Base-by-base conservation (phyloP, 371 early-diverging fungal genomes). In the Capillidium rhysosporum region DNA sequence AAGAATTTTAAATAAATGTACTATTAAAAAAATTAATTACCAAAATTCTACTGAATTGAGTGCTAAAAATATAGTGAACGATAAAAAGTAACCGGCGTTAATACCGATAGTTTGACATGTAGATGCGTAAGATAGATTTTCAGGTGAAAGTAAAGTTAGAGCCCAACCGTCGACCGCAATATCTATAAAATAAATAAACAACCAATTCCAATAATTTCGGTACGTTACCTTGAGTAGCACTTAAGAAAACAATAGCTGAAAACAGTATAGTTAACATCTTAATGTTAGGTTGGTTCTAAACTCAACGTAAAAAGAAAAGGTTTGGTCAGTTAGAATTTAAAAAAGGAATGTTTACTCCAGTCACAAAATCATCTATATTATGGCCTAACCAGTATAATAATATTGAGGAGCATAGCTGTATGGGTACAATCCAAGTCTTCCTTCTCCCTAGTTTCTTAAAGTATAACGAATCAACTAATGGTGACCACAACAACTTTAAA, bases 161-260 rank as follows among this genome's bases (percentile, higher is more conserved):
- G 96, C 96, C 96, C 96, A 95, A 5, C 84, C 97, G 61, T 95
- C 98, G 2, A 97, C 96, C 14, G 98, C 96, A 63, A 97, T 91
- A 61, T 96, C 95, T 71, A 38, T 7, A 9, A 38, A 9, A 51
- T n/a, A 46, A 18, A 8, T 18, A 18, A 46, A 46, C 18, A 21
- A 9, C 18, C 46, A 25, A 46, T 9, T 18, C 18, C 9, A 46
- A 9, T 10, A 25, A 21, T 18, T 21, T 18, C 7, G 7, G 9
- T 9, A 25, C 2, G 18, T 45, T 57, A 67, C 67, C 73, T 68
- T 97, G 98, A 0, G 98, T 97, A 0, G 98, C 98, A 56, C 88
- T 84, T 48, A 97, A 79, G 58, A 95, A 84, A 28, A 95, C 89
- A 10, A 92, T 73, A 1, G 71, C 55, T 34, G 85, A 63, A 52